phyloP scores from a whole-genome alignment of 192 early-diverging fungal genomes.

The Neocallimastix lanati region DNA sequence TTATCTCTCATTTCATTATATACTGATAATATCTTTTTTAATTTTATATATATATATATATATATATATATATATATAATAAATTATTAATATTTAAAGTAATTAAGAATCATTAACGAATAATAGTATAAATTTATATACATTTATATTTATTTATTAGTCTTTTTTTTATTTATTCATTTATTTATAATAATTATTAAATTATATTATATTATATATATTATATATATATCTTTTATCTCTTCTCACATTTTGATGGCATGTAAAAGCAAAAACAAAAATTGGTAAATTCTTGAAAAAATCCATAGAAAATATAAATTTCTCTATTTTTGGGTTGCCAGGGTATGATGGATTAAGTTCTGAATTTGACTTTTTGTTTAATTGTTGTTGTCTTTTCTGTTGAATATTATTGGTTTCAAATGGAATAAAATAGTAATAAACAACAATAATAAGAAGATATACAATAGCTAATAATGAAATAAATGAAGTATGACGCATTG shows the following conservation, averaged over 20 bases:
- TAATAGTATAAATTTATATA: too few species aligned
- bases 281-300: slow-evolving; percentile 72
- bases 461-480: slow-evolving; percentile 69
- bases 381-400: too few species aligned
- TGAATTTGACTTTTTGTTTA: background rate
- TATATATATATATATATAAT: too few species aligned
- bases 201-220: too few species aligned
- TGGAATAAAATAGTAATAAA: slow-evolving; percentile 48
- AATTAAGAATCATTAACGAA: too few species aligned
- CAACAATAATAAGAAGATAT: slow-evolving; percentile 73
- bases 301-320: slow-evolving; percentile 32
- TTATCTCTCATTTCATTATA: slow-evolving; percentile 90
- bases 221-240: too few species aligned
- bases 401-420: too few species aligned
- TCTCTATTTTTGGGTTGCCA: slow-evolving; percentile 8
- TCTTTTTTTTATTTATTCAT: too few species aligned
- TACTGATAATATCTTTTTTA: slow-evolving; percentile 68
- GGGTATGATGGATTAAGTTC: slow-evolving; percentile 10
- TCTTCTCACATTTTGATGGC: slow-evolving; percentile 80
- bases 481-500: slow-evolving; percentile 71
- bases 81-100: too few species aligned
- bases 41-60: too few species aligned
- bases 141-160: too few species aligned
- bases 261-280: slow-evolving; percentile 98
- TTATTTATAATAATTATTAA: too few species aligned